These are phyloP conservation scores for Boletellus deceptivus DNA, from an alignment of 1,284 basidiomycete species.

Conservation along the genomic window DNA sequence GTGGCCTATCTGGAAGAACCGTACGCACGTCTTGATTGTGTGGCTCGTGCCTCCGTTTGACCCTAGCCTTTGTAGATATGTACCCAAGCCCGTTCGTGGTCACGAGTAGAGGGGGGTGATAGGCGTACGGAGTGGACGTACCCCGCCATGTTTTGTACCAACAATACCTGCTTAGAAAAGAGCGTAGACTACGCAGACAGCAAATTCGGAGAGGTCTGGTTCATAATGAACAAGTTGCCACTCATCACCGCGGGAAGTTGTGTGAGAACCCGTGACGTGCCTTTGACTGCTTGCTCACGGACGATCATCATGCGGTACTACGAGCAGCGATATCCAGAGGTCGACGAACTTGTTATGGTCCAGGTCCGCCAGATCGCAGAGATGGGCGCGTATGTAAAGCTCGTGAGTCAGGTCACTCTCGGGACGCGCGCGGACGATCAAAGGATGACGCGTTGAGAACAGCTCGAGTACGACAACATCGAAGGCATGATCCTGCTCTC, in stretches of 20 bases:
- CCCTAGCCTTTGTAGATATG: constrained; percentile 13
- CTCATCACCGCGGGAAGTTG: constrained; percentile 80
- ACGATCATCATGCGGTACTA: constrained; percentile 68
- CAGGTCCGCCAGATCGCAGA: constrained; percentile 99
- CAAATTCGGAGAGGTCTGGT: constrained; percentile 2
- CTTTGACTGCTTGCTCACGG: no score
- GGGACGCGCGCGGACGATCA: background rate
- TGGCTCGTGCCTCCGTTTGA: background rate
- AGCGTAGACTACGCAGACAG: constrained; percentile 9
- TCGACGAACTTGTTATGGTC: constrained; percentile 98
- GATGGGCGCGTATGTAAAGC: constrained; percentile 99
- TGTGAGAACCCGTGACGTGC: no score
- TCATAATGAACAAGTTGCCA: constrained; percentile 37
- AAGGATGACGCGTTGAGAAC: constrained; percentile 4
- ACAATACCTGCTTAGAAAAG: background rate
- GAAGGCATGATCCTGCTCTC: constrained; percentile 99
- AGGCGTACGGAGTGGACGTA: background rate
- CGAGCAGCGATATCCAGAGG: constrained; percentile 79
- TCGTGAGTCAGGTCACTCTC: constrained; percentile 57
- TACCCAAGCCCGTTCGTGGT: constrained; percentile 20
- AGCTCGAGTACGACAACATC: constrained; percentile 99
- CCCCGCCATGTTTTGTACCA: constrained; percentile 2
- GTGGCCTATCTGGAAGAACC: constrained; percentile 29
- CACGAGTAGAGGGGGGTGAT: constrained; percentile 11
- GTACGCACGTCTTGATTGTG: constrained; percentile 14